A percentile compares a stretch with the other conserved stretches of the same genome.
phyloP scores from a whole-genome alignment of 805 yeast species.

The Candida palmyrensis region DNA sequence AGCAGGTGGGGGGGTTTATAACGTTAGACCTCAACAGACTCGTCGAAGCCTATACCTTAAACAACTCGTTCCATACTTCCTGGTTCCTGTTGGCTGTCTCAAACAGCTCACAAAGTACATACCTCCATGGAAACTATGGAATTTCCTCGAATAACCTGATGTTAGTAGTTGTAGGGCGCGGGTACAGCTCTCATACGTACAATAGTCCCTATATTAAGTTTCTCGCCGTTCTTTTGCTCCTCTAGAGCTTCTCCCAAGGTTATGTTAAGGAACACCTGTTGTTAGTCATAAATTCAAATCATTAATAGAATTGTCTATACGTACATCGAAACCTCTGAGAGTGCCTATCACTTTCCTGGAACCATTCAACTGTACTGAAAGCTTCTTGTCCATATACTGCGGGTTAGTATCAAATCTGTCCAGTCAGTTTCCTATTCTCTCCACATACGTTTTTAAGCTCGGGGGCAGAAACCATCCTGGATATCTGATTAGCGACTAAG shows the following conservation, averaged over 20 bases:
- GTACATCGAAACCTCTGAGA: conserved; percentile 77
- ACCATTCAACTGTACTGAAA: conserved; percentile 74
- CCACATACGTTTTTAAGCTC: conserved; percentile 50
- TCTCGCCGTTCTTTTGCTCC: conserved; percentile 45
- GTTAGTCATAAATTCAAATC: conserved; percentile 12
- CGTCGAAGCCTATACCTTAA: too few species aligned
- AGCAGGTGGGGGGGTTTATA: too few species aligned
- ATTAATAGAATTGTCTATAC: conserved; percentile 10
- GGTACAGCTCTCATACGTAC: conserved; percentile 36
- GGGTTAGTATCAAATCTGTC: conserved; percentile 15
- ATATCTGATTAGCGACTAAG: too few species aligned
- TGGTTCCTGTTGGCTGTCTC: too few species aligned
- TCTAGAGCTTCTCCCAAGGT: conserved; percentile 72
- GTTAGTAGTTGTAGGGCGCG: conserved; percentile 13
- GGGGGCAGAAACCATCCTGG: conserved; percentile 54
- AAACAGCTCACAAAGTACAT: conserved; percentile 22
- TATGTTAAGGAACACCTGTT: conserved; percentile 59
- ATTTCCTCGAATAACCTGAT: conserved; percentile 63
- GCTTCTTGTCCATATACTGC: conserved; percentile 73
- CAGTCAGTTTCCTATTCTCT: too few species aligned
- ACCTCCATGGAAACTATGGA: conserved; percentile 71
- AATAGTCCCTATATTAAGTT: conserved; percentile 57
- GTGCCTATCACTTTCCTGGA: conserved; percentile 74
- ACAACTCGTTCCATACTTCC: too few species aligned
- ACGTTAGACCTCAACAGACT: too few species aligned